These are phyloP conservation scores for Debaryomyces tyrocola DNA, from an alignment of 805 yeast genomes.

Conservation along the genomic window DNA sequence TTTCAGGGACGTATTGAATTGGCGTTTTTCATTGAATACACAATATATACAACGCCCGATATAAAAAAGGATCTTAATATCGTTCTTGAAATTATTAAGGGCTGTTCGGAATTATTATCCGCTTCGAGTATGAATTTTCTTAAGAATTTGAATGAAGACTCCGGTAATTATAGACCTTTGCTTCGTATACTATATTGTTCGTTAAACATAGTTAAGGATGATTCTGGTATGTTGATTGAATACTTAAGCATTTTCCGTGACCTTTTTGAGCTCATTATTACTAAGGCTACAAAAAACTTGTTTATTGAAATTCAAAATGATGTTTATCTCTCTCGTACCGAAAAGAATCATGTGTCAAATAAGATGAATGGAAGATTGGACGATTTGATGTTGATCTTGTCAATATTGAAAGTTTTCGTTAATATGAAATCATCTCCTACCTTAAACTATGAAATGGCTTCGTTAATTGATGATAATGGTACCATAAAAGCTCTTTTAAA, in stretches of 20 bases:
- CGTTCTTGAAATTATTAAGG: slow-evolving; percentile 42
- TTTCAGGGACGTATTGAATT: slow-evolving; percentile 67
- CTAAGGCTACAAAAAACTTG: slow-evolving; percentile 63
- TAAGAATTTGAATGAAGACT: slow-evolving; percentile 37
- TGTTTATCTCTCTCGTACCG: slow-evolving; percentile 41
- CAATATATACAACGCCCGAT: slow-evolving; percentile 34
- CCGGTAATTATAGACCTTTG: slow-evolving; percentile 56
- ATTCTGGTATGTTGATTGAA: slow-evolving; percentile 41
- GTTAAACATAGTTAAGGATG: slow-evolving; percentile 43
- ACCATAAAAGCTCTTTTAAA: slow-evolving; percentile 62
- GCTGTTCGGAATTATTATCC: slow-evolving; percentile 44
- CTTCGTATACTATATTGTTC: slow-evolving; percentile 56
- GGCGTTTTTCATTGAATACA: slow-evolving; percentile 52
- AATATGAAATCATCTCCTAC: slow-evolving; percentile 47
- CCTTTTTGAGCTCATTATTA: slow-evolving; percentile 61
- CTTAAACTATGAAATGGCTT: slow-evolving; percentile 51
- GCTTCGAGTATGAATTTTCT: slow-evolving; percentile 52
- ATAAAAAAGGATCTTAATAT: slow-evolving; percentile 30
- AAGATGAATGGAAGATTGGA: slow-evolving; percentile 54
- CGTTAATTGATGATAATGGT: slow-evolving; percentile 54
- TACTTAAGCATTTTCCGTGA: slow-evolving; percentile 53
- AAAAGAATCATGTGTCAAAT: slow-evolving; percentile 28
- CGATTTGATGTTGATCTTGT: slow-evolving; percentile 62
- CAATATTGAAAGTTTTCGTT: slow-evolving; percentile 61
- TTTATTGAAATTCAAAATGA: slow-evolving; percentile 60